Evolutionary conservation across 495 filamentous ascomycete genomes (phyloP).

Genomic region (Melanomma pulvis-pyrius): DNA sequence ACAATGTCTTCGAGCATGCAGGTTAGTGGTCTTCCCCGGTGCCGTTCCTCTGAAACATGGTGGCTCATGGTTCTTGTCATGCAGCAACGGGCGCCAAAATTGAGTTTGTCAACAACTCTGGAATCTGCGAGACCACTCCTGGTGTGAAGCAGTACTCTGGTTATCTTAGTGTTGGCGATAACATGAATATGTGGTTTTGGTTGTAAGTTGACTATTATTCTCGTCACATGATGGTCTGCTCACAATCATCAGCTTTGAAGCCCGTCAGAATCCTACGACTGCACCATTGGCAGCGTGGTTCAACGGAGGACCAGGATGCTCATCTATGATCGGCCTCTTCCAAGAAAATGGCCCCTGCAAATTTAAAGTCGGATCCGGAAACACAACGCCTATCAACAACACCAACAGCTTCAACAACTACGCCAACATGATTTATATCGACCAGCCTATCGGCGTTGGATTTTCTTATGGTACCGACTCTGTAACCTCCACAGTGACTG

Average conservation of each 20-base stretch:
- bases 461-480: constrained; percentile 61
- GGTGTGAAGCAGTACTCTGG: constrained; percentile 59
- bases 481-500: constrained; percentile 54
- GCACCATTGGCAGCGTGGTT: constrained; percentile 59
- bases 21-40: not conserved
- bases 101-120: constrained; percentile 55
- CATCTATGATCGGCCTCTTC: constrained; percentile 61
- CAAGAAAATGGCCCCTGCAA: constrained; percentile 66
- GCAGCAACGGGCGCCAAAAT: constrained; percentile 53
- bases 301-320: constrained; percentile 62
- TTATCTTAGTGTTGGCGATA: constrained; percentile 54
- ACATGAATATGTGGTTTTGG: constrained; percentile 63
- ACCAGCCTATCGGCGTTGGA: constrained; percentile 65
- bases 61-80: not conserved
- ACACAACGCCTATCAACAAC: constrained; percentile 54
- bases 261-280: constrained; percentile 52
- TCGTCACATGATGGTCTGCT: not conserved
- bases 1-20: constrained; percentile 57
- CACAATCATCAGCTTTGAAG: constrained; percentile 48
- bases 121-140: constrained; percentile 50
- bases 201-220: constrained; percentile 15
- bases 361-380: constrained; percentile 54
- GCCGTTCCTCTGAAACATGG: not conserved
- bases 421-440: constrained; percentile 67
- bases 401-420: constrained; percentile 65